Percentiles rank a stretch among this genome's conserved stretches.
phyloP scores from a whole-genome alignment of 2,329 filamentous ascomycete genomes.

The Pseudocercospora eumusae region DNA sequence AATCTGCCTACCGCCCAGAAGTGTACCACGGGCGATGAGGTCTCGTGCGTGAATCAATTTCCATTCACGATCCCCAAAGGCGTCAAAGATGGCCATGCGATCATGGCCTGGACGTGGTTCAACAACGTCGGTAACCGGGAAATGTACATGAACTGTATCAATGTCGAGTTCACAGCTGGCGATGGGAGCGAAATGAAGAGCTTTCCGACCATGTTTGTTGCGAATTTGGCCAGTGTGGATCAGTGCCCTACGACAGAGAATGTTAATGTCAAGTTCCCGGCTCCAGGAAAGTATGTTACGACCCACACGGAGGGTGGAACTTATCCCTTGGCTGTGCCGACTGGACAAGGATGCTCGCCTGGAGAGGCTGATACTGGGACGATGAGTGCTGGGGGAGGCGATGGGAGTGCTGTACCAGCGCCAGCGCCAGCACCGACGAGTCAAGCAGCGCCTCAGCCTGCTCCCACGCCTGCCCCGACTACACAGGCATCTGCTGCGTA shows the following conservation, averaged over 20 bases:
- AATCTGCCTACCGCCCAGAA: conserved; percentile 47
- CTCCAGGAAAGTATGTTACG: conserved; percentile 63
- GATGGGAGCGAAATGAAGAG: conserved; percentile 58
- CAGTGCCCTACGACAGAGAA: conserved; percentile 57
- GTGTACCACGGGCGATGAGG: conserved; percentile 16
- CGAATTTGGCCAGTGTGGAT: conserved; percentile 61
- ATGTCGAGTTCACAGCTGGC: conserved; percentile 63
- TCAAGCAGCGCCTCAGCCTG: conserved; percentile 4
- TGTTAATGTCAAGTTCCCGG: conserved; percentile 65
- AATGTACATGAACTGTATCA: conserved; percentile 96
- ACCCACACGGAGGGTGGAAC: conserved; percentile 33
- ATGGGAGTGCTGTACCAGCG: conserved; percentile 6
- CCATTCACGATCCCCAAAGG: conserved; percentile 70
- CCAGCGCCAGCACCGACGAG: conserved; percentile 9
- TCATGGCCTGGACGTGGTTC: conserved; percentile 91
- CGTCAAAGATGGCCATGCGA: conserved; percentile 73
- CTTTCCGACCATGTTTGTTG: conserved; percentile 74
- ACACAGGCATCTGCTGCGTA: conserved; percentile 7
- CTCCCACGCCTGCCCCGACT: conserved; percentile 7
- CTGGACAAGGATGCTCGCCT: conserved; percentile 25
- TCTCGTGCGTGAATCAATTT: conserved; percentile 56
- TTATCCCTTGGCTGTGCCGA: conserved; percentile 31
- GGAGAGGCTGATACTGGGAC: background rate
- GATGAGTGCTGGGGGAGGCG: background rate
- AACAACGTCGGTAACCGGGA: conserved; percentile 91